A percentile compares a stretch with the other conserved stretches of the same genome.
These are phyloP conservation scores for Boletus sp. DNA, from an alignment of 768 basidiomycete genomes.

Conservation along the genomic window DNA sequence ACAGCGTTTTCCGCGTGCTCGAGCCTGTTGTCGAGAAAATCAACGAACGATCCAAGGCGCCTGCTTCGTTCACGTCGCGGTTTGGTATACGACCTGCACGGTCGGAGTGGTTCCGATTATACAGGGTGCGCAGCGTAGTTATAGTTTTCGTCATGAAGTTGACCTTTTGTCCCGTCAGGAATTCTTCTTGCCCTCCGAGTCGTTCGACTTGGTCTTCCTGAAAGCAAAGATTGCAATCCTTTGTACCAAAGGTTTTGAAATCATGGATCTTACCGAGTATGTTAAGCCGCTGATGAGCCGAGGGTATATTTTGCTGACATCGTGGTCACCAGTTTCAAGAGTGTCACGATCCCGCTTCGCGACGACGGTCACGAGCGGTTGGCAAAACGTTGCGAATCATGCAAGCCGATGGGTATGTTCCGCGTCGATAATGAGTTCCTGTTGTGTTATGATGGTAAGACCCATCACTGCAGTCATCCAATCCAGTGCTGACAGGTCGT, in stretches of 20 bases:
- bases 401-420: constrained; percentile 88
- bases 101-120: constrained; percentile 94
- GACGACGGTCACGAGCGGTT: constrained; percentile 71
- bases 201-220: constrained; percentile 87
- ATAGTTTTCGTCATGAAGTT: background rate
- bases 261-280: constrained; percentile 93
- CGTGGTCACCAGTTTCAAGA: constrained; percentile 60
- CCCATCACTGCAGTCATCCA: background rate
- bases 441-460: constrained; percentile 81
- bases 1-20: constrained; percentile 95
- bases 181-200: constrained; percentile 91
- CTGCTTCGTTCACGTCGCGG: constrained; percentile 68
- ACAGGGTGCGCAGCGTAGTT: constrained; percentile 49
- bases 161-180: constrained; percentile 43
- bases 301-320: background rate
- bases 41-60: constrained; percentile 70
- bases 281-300: constrained; percentile 24
- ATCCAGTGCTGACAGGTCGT: constrained; percentile 7
- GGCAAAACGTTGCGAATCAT: constrained; percentile 78
- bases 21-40: constrained; percentile 94
- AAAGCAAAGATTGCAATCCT: constrained; percentile 92
- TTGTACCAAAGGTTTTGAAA: constrained; percentile 93
- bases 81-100: constrained; percentile 76
- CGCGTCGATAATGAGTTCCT: constrained; percentile 86
- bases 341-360: constrained; percentile 83